Conservation (phyloP, 768 basidiomycete genomes). For the Termitomyces sp. region DNA sequence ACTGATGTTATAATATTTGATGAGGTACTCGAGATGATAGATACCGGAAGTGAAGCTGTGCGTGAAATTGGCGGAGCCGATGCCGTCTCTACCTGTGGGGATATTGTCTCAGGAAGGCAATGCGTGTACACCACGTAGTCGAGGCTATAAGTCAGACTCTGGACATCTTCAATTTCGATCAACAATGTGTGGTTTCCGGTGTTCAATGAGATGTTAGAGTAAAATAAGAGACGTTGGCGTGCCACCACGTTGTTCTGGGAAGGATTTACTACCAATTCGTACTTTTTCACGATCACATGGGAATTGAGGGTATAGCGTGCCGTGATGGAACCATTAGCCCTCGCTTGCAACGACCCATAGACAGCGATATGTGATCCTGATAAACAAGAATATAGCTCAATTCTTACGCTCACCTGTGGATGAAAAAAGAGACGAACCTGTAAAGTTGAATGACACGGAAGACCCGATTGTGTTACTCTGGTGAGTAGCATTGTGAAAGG, state of each 20-base stretch:
- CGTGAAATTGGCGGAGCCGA: neutral
- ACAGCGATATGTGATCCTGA: neutral
- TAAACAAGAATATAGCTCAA: neutral
- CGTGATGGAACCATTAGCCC: neutral
- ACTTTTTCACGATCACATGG: neutral
- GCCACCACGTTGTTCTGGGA: too few species aligned
- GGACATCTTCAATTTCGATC: neutral
- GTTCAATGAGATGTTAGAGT: neutral
- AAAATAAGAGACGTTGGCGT: neutral
- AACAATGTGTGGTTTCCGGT: neutral
- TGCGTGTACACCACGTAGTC: neutral
- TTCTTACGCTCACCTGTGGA: neutral
- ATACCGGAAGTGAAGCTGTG: neutral
- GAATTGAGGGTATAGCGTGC: neutral
- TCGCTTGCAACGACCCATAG: neutral
- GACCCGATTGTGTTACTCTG: neutral
- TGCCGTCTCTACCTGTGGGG: accelerated
- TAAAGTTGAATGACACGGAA: neutral
- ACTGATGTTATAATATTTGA: neutral
- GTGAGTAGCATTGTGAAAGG: constrained; percentile 5
- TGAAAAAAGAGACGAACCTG: neutral
- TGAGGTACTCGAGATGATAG: too few species aligned
- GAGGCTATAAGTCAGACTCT: neutral
- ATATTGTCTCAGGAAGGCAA: neutral
- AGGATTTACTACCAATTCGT: neutral